Evolutionary conservation across 306 rosid species (phyloP), one percentile per base, ranked within the genome.

Genomic region (Ziziphus jujuba): DNA sequence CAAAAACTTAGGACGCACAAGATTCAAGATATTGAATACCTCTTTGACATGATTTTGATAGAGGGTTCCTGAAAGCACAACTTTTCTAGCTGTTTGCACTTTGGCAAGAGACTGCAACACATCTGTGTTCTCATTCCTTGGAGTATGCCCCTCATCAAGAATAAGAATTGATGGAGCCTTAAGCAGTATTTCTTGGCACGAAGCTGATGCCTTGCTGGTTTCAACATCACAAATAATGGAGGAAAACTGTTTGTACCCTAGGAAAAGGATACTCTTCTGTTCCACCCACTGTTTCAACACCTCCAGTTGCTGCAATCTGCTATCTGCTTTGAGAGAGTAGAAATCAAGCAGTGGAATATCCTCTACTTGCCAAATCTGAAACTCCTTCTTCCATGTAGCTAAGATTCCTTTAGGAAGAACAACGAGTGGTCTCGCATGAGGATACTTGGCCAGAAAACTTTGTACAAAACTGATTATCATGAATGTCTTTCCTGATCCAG

Each of bases 401-500:
- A 93, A 70, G 67, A 90, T 93, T 74, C 99, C 97, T 81, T 93
- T 90, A 4, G 99, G 97, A 75, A 93, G 99, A 76, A 93, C 87
- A 71, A 93, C 96, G 23, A 93, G 81, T 0, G 99, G 96, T 79
- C 95, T 81, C 16, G 87, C 99, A 79, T 79, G 56, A 17, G 96
- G 97, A 76, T 90, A 90, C 82, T 85, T 90, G 1, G 92, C 99
- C 9, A 93, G 78, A 73, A 93, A 93, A 74, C 99, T 93, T 70
- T 90, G 99, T 86, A 93, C 79, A 79, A 93, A 93, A 81, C 99
- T 93, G 69, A 93, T 93, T 23, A 93, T 90, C 99, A 93, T 93
- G 61, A 93, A 93, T 4, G 97, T 93, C 61, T 93, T 93, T 28
- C 99, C 99, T 53, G 99, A 93, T 33, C 97, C 99, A 7, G 97